These are phyloP conservation scores for Fusarium coffeatum DNA, from an alignment of 2,329 filamentous ascomycete genomes.

Conservation along the genomic window DNA sequence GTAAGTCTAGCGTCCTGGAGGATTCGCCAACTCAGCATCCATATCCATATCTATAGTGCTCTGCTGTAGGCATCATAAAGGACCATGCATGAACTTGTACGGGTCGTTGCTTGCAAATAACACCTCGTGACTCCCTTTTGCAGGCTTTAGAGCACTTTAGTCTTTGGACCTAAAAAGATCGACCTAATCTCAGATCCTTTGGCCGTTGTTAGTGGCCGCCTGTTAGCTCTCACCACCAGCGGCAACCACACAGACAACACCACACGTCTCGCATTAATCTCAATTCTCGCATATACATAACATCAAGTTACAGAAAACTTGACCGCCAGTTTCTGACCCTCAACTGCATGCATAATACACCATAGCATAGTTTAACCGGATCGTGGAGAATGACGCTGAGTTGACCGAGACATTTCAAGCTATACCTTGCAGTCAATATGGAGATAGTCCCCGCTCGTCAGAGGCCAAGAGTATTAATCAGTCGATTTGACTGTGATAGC, in stretches of 20 bases:
- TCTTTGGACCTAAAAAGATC: constrained; percentile 16
- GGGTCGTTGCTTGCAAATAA: constrained; percentile 17
- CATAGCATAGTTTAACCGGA: not conserved
- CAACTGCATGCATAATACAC: not conserved
- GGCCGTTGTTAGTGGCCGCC: constrained; percentile 15
- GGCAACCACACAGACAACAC: constrained; percentile 25
- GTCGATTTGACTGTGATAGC: constrained; percentile 13
- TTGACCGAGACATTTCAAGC: not conserved
- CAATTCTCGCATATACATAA: constrained; percentile 6
- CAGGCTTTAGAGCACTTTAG: constrained; percentile 25
- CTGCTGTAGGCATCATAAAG: not conserved
- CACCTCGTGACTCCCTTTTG: constrained; percentile 36
- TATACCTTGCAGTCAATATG: constrained; percentile 6
- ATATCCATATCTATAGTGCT: not conserved
- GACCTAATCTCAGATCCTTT: constrained; percentile 9
- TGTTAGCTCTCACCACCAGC: not conserved
- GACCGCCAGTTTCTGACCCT: constrained; percentile 25
- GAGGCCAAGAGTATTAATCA: constrained; percentile 11
- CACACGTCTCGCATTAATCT: constrained; percentile 21
- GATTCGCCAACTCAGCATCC: constrained; percentile 29
- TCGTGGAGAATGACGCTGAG: constrained; percentile 14
- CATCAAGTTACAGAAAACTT: constrained; percentile 6
- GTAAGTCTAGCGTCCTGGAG: not conserved
- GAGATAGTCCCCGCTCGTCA: not conserved
- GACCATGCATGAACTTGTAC: constrained; percentile 19